Evolutionary conservation across 371 early-diverging fungal species (phyloP).

Genomic region (Mucor saturninus): DNA sequence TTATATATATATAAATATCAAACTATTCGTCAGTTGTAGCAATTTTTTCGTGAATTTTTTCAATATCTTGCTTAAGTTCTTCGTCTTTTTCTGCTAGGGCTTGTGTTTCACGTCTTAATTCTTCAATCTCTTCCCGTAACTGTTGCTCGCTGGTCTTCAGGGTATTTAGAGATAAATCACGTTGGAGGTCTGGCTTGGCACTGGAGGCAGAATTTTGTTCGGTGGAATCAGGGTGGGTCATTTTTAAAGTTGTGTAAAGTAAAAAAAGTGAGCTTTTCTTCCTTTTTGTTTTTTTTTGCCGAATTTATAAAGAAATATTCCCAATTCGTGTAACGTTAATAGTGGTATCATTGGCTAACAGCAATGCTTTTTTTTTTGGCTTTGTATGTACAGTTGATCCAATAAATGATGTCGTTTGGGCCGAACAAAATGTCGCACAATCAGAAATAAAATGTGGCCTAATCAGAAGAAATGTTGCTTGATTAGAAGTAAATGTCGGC

Average conservation of each 20-base stretch:
- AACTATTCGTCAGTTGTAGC: conserved; percentile 9
- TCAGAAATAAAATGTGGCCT: conserved; percentile 8
- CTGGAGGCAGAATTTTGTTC: background rate
- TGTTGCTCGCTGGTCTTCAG: conserved; percentile 11
- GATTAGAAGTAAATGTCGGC: background rate
- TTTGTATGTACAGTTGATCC: conserved; percentile 9
- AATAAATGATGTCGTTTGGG: conserved; percentile 11
- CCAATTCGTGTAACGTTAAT: no score
- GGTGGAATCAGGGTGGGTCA: background rate
- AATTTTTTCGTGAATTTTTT: conserved; percentile 18
- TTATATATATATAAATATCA: background rate
- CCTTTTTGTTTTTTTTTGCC: no score
- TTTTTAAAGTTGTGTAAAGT: background rate
- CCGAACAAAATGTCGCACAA: conserved; percentile 14
- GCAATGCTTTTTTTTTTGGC: no score
- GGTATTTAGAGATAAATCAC: conserved; percentile 8
- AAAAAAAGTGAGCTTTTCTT: no score
- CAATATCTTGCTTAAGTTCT: conserved; percentile 16
- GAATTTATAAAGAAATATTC: no score
- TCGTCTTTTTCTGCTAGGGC: conserved; percentile 15
- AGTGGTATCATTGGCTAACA: no score
- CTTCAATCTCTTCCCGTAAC: conserved; percentile 22
- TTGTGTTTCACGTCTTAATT: conserved; percentile 20
- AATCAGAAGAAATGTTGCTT: background rate
- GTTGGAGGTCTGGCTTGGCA: conserved; percentile 5